Base-by-base conservation (phyloP, 1,284 basidiomycete genomes). In the Leccinum solheimii region DNA sequence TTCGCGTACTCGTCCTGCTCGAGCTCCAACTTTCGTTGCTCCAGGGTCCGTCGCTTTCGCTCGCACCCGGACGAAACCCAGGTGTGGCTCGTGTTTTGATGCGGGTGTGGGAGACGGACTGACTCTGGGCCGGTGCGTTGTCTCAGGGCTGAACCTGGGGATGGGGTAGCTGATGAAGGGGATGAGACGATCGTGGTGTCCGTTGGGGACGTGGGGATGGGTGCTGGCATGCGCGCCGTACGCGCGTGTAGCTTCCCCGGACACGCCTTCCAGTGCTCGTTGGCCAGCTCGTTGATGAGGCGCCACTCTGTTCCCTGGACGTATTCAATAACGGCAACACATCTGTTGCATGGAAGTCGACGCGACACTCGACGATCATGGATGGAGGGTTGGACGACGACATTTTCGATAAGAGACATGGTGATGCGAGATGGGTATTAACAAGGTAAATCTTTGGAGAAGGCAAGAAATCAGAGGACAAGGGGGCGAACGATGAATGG, bases 1-100 rank as follows among this genome's bases (percentile, higher is more conserved):
- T 54, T 56, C 13, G 72, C 48, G 45, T 72, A 74, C 43, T 71
- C 63, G 62, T 76, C 72, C 34, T 68, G 64, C 55, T 76, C 69
- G 23, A 76, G 72, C 43, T 64, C 62, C 26, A 52, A 7, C 55
- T 66, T 76, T 10, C 72, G 72, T 49, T 73, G 64, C 16, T 69
- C 64, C 19, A 76, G 45, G 0, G 62, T 75, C 62, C 63, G 70
- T n/a, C 75, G 63, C 56, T 73, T 75, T 52, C 73, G 59, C 36
- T 68, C 71, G n/a, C 61, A 76, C 9, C 66, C 72, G 6, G 60
- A 19, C 14, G 64, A 34, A 34, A 62, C 55, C 63, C 69, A 66
- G 30, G 52, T 53, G 11, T 11, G 58, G 55, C 16, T 63, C 13
- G 48, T 21, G 21, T 23, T 49, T 49, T 13, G 21, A 21, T 23